Percentiles rank a stretch among this genome's conserved stretches.
Conservation (phyloP, 495 filamentous ascomycete genomes). For the Penicillium nucicola region DNA sequence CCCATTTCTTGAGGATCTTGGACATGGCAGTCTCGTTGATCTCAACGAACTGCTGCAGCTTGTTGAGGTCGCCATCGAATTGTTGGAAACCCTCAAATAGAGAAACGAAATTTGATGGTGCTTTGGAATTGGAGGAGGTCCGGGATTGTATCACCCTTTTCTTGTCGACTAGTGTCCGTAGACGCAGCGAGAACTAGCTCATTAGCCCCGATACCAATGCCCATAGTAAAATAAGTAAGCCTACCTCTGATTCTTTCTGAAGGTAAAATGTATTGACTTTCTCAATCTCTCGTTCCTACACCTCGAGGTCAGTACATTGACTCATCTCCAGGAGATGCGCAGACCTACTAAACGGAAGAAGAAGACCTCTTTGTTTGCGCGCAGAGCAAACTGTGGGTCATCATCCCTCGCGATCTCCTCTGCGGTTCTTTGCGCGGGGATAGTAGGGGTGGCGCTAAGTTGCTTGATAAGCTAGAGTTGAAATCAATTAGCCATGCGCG, state of each 20-base stretch:
- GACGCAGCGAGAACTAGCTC: slow-evolving; percentile 78
- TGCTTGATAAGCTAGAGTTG: slow-evolving; percentile 88
- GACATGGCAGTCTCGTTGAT: slow-evolving; percentile 97
- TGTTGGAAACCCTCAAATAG: slow-evolving; percentile 95
- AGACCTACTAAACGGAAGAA: slow-evolving; percentile 88
- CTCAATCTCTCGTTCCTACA: slow-evolving; percentile 90
- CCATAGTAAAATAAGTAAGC: slow-evolving; percentile 15
- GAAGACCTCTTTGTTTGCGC: slow-evolving; percentile 97
- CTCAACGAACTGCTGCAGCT: slow-evolving; percentile 97
- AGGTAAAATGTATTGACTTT: slow-evolving; percentile 98
- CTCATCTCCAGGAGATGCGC: background rate
- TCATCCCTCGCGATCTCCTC: slow-evolving; percentile 42
- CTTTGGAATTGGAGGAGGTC: slow-evolving; percentile 67
- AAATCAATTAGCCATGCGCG: slow-evolving; percentile 13
- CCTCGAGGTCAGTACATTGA: background rate
- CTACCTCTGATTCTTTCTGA: slow-evolving; percentile 95
- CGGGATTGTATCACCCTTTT: slow-evolving; percentile 83
- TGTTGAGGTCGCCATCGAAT: slow-evolving; percentile 93
- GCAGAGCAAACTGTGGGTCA: slow-evolving; percentile 86
- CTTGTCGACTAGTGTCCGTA: slow-evolving; percentile 90
- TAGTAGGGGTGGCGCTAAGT: slow-evolving; percentile 82
- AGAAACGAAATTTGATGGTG: slow-evolving; percentile 86
- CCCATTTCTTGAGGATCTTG: slow-evolving; percentile 99
- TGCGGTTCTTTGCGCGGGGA: slow-evolving; percentile 68
- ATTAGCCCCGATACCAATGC: slow-evolving; percentile 3